These are phyloP conservation scores for Mucor velutinosus DNA, from an alignment of 371 early-diverging fungal species.

Conservation along the genomic window DNA sequence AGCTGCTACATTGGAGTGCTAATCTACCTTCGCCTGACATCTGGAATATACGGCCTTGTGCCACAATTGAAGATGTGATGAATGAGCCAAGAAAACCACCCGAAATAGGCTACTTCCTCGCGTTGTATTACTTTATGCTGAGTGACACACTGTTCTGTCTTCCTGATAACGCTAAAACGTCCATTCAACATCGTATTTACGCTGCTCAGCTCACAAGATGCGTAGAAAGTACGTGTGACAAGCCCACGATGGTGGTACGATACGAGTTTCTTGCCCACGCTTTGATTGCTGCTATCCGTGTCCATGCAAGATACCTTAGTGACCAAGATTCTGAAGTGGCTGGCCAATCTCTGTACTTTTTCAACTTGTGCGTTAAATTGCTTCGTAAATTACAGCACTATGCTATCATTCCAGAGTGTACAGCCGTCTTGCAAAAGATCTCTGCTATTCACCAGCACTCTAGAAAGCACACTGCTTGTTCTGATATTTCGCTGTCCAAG, in stretches of 20 bases:
- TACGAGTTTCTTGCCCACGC: conserved; percentile 19
- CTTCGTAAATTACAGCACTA: conserved; percentile 7
- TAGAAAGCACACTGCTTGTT: neutral
- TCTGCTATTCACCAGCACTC: conserved; percentile 3
- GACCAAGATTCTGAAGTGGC: conserved; percentile 1
- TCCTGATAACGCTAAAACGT: conserved; percentile 2
- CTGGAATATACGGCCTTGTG: neutral
- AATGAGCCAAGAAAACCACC: neutral
- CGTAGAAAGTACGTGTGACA: conserved; percentile 6
- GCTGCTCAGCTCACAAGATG: conserved; percentile 5
- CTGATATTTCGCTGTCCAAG: neutral
- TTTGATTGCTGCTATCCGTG: conserved; percentile 10
- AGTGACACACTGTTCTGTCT: conserved; percentile 10
- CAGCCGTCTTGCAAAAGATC: conserved; percentile 15
- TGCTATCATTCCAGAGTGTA: conserved; percentile 14
- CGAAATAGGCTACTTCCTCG: neutral
- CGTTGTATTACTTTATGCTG: conserved; percentile 11
- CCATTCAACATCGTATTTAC: conserved; percentile 9
- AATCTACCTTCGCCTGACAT: neutral
- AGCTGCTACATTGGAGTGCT: conserved; percentile 12
- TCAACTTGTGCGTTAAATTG: neutral
- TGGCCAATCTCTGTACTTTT: conserved; percentile 12
- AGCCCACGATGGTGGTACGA: neutral
- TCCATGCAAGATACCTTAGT: conserved; percentile 5
- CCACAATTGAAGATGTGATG: conserved; percentile 2